Evolutionary conservation across 805 yeast genomes (phyloP), one percentile per base, ranked within the genome.

Genomic region (Teunomyces funiuensis): DNA sequence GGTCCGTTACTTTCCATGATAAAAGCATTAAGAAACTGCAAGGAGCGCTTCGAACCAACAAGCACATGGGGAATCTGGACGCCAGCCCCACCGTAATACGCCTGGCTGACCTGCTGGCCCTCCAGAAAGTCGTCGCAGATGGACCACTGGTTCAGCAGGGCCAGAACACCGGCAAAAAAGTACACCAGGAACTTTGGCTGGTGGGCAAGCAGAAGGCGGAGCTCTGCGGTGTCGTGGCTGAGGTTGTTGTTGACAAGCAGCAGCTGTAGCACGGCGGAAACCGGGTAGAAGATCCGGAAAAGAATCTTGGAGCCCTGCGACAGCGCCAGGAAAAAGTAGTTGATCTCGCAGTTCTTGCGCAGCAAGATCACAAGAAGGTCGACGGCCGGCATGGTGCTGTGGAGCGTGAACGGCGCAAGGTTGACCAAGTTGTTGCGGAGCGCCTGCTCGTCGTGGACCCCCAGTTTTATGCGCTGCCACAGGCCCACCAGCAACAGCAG

Each of bases 121-220:
- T 85, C 93, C 44, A 88, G 81, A 50, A 86, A 86, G 61, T 86
- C 95, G 43, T 84, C 91, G 61, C 91, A 85, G 18, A 84, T 81
- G 1, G 86, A 81, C 90, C 90, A 83, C 52, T 80, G 85, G 56
- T 82, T 82, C 17, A 73, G 60, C 47, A 74, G 69, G 28, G 74
- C 69, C 46, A 73, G 72, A 39, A 73, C 72, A 13, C 79, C 78
- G 51, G 77, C 74, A 43, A 80, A 66, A 57, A 85, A 85, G 53
- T 82, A 83, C 1, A 86, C 93, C 1, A 90, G 87, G 62, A 86
- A 86, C 53, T 80, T 82, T 4, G 95, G 95, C 29, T 86, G 77
- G 43, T 80, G 77, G 15, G 76, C 64, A 41, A 80, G 62, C 41
- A 65, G 71, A 26, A 77, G 57, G 50, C 78, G 69, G 44, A 78